Evolutionary conservation across 2,329 filamentous ascomycete genomes (phyloP).

Genomic region (Grosmannia huntii): DNA sequence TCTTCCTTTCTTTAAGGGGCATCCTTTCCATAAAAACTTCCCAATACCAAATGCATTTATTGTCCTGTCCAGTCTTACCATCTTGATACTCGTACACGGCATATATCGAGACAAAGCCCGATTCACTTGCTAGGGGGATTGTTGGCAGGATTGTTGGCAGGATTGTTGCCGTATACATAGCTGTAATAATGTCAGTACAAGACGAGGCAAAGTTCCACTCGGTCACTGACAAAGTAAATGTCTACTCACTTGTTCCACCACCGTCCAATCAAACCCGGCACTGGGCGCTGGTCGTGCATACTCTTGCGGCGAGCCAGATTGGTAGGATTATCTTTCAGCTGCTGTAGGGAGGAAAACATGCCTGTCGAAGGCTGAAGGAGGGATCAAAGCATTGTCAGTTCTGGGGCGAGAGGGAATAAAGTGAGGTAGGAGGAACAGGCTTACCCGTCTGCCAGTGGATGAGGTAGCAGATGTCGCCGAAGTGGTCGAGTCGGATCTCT

Average conservation of each 20-base stretch:
- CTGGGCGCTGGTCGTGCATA: conserved; percentile 38
- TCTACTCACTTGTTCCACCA: conserved; percentile 43
- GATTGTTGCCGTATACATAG: background rate
- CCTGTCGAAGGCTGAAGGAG: conserved; percentile 9
- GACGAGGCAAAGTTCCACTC: background rate
- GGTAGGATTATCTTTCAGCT: conserved; percentile 34
- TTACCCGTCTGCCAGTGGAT: conserved; percentile 12
- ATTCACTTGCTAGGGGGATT: background rate
- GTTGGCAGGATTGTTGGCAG: background rate
- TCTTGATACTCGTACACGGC: background rate
- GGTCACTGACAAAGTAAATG: background rate
- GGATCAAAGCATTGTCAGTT: background rate
- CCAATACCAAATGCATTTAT: background rate
- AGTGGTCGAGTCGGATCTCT: conserved; percentile 17
- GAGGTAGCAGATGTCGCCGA: conserved; percentile 15
- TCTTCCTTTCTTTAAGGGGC: too few relatives aligned
- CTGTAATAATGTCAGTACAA: background rate
- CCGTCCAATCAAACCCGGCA: conserved; percentile 36
- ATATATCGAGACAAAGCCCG: background rate
- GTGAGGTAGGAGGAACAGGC: background rate
- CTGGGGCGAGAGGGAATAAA: background rate
- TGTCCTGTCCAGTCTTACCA: background rate
- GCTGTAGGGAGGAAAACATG: conserved; percentile 38
- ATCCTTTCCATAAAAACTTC: too few relatives aligned
- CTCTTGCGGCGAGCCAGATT: conserved; percentile 37